Conservation (phyloP, 371 early-diverging fungal genomes). For the Rhizomucor pusillus region DNA sequence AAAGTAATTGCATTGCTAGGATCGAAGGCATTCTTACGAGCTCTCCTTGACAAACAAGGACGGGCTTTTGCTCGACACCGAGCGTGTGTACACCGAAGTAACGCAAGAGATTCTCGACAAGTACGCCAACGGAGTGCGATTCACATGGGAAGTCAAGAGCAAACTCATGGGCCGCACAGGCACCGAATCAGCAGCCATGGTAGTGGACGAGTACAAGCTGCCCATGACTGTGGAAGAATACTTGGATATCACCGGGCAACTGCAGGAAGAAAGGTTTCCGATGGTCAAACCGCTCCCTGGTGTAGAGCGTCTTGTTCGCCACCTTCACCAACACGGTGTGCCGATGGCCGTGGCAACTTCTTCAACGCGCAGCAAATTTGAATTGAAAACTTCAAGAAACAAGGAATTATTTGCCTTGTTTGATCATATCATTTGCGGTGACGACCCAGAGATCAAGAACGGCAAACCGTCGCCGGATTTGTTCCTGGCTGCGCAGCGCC, state of each 20-base stretch:
- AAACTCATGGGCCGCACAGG: slow-evolving; percentile 79
- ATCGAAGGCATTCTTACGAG: neutral
- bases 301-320: slow-evolving; percentile 71
- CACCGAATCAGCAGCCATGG: slow-evolving; percentile 68
- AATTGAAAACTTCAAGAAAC: slow-evolving; percentile 72
- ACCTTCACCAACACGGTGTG: slow-evolving; percentile 71
- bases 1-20: neutral
- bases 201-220: slow-evolving; percentile 60
- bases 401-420: slow-evolving; percentile 76
- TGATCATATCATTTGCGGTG: slow-evolving; percentile 80
- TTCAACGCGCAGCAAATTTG: slow-evolving; percentile 68
- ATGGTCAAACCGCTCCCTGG: slow-evolving; percentile 67
- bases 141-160: slow-evolving; percentile 77
- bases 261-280: slow-evolving; percentile 61
- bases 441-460: slow-evolving; percentile 71
- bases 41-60: slow-evolving; percentile 22
- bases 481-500: slow-evolving; percentile 70
- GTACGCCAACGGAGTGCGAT: slow-evolving; percentile 60
- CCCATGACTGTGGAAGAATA: slow-evolving; percentile 86
- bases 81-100: slow-evolving; percentile 86
- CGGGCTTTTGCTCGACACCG: slow-evolving; percentile 68
- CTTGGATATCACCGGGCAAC: slow-evolving; percentile 33
- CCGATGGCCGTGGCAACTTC: slow-evolving; percentile 93
- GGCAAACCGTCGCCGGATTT: slow-evolving; percentile 94
- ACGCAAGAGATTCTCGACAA: slow-evolving; percentile 59